Evolutionary conservation across 305 asterid species (phyloP).

Genomic region (Stenogyne calaminthoides): DNA sequence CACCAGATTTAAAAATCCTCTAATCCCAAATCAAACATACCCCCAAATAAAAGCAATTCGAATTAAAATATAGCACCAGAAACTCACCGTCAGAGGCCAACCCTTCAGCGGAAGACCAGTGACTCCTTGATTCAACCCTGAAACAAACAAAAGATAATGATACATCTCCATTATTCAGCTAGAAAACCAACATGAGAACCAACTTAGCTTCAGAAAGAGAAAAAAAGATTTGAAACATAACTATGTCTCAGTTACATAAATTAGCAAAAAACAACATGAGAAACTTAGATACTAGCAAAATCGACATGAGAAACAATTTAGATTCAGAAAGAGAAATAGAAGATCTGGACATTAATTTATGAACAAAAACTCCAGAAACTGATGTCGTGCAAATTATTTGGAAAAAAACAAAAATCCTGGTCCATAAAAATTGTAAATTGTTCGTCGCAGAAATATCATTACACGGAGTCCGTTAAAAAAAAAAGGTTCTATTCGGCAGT

Average conservation of each 20-base stretch:
- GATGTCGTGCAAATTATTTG: not conserved
- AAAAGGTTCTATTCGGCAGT: not conserved
- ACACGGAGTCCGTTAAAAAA: not conserved
- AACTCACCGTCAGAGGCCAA: constrained; percentile 98
- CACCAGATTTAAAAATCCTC: too few relatives aligned
- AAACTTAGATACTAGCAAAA: constrained; percentile 1
- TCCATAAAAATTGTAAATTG: not conserved
- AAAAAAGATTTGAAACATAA: not conserved
- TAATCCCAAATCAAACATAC: too few relatives aligned
- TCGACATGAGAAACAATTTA: not conserved
- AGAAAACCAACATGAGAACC: not conserved
- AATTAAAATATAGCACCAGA: constrained; percentile 29
- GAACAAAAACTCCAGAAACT: constrained; percentile 10
- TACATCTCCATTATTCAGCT: constrained; percentile 17
- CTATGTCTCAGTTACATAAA: constrained; percentile 9
- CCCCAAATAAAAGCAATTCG: constrained; percentile 1
- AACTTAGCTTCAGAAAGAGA: constrained; percentile 21
- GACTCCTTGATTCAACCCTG: constrained; percentile 92
- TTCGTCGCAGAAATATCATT: not conserved
- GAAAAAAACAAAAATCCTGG: not conserved
- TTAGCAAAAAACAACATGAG: constrained; percentile 4
- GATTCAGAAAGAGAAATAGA: constrained; percentile 20
- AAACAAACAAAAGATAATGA: constrained; percentile 26
- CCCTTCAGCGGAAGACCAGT: constrained; percentile 96
- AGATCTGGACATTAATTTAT: not conserved